Base-by-base conservation (phyloP, 208 protist genomes). In the Leptomonas seymouri region DNA sequence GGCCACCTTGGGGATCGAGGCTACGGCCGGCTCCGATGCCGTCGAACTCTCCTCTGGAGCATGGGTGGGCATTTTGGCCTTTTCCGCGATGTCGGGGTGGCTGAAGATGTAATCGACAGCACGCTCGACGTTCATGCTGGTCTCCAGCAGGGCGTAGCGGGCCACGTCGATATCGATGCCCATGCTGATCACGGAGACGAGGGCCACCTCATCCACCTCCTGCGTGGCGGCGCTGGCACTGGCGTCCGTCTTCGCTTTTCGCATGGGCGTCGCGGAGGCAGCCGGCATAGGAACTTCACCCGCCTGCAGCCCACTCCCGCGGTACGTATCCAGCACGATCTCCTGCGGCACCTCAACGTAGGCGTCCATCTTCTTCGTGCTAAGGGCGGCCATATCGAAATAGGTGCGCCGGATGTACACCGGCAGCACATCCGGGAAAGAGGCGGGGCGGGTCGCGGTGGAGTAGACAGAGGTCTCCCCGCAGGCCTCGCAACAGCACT, bases 31-130 rank as follows among this genome's bases (percentile, higher is more conserved):
- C 27, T 3, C 11, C 39, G 45, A 25, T 54, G 41, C 16, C 15
- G 1, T 36, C 5, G 16, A 62, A 16, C 28, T 23, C 31, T 41
- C 31, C 8, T 39, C 41, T 7, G 41, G 46, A 15, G 25, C 28
- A 28, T 65, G 53, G 18, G 61, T 7, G 12, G 49, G 53, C 1
- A 53, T 59, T 18, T 36, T 65, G 50, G 77, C 65, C 62, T 90
- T 78, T 28, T 56, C 55, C n/a, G 70, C 70, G 61, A 94, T 90
- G 58, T 99, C 84, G 3, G 89, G 80, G 71, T 98, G 97, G 66
- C 83, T 97, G 74, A 99, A 99, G 64, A 99, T 81, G 91, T 98
- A 99, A 58, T 99, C 98, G 15, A 97, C 81, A 27, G 98, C 97
- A 25, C 96, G 82, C 81, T 99, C 97, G 0, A 96, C 81, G 72